These are phyloP conservation scores for Hyphopichia homilentoma DNA, from an alignment of 805 yeast species.

Conservation along the genomic window DNA sequence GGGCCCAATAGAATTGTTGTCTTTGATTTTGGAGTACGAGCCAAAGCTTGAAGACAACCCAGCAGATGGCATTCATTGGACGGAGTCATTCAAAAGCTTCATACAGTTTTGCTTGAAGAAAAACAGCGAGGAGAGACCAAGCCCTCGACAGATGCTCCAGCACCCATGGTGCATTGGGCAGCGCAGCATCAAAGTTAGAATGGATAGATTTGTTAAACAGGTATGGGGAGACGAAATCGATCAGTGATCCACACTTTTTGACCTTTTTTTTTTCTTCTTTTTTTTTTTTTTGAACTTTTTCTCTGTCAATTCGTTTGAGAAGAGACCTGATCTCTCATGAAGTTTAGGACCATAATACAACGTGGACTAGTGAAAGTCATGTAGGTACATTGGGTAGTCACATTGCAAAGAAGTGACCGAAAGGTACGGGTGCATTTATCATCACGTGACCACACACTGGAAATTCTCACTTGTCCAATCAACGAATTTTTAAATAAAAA, in stretches of 20 bases:
- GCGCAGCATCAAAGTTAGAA: slow-evolving; percentile 64
- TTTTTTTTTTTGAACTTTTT: neutral
- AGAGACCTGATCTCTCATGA: no score
- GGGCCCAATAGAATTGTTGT: slow-evolving; percentile 80
- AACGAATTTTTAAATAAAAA: neutral
- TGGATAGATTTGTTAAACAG: slow-evolving; percentile 79
- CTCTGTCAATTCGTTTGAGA: neutral
- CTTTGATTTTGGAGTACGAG: slow-evolving; percentile 75
- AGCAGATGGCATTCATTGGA: slow-evolving; percentile 73
- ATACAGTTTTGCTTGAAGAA: slow-evolving; percentile 77
- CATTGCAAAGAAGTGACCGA: slow-evolving; percentile 81
- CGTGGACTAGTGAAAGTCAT: no score
- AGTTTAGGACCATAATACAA: no score
- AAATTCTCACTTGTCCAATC: slow-evolving; percentile 3
- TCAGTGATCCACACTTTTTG: no score
- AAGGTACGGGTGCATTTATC: slow-evolving; percentile 55
- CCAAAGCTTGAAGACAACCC: slow-evolving; percentile 81
- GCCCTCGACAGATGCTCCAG: slow-evolving; percentile 86
- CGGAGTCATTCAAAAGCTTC: slow-evolving; percentile 77
- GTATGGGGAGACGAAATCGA: slow-evolving; percentile 54
- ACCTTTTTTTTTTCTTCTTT: neutral
- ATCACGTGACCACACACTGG: slow-evolving; percentile 1
- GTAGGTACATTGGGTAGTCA: no score
- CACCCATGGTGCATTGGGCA: slow-evolving; percentile 94
- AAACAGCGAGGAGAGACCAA: slow-evolving; percentile 75